Evolutionary conservation across 2,329 filamentous ascomycete species (phyloP).

Genomic region (Neonectria neomacrospora): DNA sequence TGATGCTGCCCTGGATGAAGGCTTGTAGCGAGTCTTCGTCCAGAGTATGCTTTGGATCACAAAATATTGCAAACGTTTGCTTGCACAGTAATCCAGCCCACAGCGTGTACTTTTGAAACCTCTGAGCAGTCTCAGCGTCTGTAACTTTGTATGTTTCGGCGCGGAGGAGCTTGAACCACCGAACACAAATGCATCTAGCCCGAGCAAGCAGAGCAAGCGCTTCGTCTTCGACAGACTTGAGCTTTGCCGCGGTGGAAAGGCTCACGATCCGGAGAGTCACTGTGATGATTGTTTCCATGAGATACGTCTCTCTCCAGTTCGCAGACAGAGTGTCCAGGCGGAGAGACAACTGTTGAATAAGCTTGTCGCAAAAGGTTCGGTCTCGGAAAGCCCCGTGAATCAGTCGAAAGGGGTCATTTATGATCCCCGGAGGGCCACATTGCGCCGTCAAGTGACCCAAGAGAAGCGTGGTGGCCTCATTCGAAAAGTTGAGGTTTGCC

Average conservation of each 20-base stretch:
- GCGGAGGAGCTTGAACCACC: conserved; percentile 63
- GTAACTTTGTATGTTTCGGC: conserved; percentile 54
- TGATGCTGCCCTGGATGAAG: conserved; percentile 41
- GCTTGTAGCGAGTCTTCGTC: conserved; percentile 27
- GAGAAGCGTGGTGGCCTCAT: conserved; percentile 61
- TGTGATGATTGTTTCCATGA: conserved; percentile 68
- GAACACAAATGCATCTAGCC: conserved; percentile 50
- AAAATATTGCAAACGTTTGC: conserved; percentile 45
- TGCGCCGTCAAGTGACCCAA: conserved; percentile 64
- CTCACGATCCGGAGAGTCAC: conserved; percentile 56
- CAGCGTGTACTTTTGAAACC: conserved; percentile 56
- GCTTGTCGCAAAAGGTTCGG: conserved; percentile 56
- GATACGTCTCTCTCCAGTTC: conserved; percentile 69
- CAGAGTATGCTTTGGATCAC: neutral
- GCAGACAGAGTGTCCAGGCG: conserved; percentile 57
- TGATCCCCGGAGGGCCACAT: conserved; percentile 58
- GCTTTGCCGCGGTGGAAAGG: conserved; percentile 22
- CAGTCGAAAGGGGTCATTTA: conserved; percentile 50
- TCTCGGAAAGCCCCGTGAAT: conserved; percentile 64
- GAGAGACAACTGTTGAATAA: conserved; percentile 59
- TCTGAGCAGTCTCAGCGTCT: conserved; percentile 52
- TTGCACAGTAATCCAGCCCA: conserved; percentile 68
- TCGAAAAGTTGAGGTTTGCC: conserved; percentile 70
- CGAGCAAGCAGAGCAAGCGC: conserved; percentile 23
- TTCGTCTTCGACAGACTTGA: neutral